Evolutionary conservation across 1,139 yeast species (phyloP).

Genomic region (Williopsis jadinii): DNA sequence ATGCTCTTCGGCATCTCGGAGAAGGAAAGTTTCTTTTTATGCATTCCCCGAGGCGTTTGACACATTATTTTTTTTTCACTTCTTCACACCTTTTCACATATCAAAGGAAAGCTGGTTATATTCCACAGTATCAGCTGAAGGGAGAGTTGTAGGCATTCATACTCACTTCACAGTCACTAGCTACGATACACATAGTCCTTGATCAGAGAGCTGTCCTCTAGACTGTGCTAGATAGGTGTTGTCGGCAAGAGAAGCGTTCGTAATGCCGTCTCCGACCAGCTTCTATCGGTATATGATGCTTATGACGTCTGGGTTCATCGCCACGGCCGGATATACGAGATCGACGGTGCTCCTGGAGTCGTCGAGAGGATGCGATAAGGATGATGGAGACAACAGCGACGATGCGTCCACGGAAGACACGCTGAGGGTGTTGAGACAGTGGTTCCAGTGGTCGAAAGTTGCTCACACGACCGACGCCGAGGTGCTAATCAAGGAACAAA

Average conservation of each 20-base stretch:
- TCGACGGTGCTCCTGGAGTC: slow-evolving; percentile 8
- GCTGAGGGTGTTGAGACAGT: slow-evolving; percentile 5
- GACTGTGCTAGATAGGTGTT: no score
- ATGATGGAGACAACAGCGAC: neutral
- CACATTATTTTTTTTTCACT: no score
- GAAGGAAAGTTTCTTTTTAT: no score
- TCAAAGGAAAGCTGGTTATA: no score
- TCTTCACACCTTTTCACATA: no score
- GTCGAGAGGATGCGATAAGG: neutral
- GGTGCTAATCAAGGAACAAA: neutral
- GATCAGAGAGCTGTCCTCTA: no score
- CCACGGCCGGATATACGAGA: slow-evolving; percentile 5
- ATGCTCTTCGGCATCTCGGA: no score
- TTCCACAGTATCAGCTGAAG: no score
- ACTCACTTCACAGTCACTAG: no score
- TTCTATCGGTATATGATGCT: slow-evolving; percentile 2
- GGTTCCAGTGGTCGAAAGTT: slow-evolving; percentile 8
- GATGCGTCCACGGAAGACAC: neutral
- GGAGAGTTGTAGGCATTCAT: no score
- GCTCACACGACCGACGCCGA: slow-evolving; percentile 1
- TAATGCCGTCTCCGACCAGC: neutral
- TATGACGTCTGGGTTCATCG: slow-evolving; percentile 7
- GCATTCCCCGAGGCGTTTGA: no score
- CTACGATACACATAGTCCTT: no score
- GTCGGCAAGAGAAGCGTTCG: neutral